Conservation (phyloP, 179 eudicot species). For the Gypsophila paniculata region DNA sequence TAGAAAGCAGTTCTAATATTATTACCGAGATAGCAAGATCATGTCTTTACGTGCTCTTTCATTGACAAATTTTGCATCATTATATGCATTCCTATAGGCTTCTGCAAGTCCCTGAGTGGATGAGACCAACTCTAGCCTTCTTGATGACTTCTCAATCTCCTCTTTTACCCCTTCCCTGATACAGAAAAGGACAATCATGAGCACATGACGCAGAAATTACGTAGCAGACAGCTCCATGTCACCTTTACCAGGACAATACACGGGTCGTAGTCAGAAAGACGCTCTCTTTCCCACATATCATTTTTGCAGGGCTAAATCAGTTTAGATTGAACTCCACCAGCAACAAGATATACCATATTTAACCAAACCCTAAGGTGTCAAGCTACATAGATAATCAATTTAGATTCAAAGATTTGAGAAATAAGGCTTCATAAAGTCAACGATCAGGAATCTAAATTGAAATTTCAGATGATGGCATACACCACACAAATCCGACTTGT, state of each 20-base stretch:
- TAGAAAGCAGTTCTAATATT: background rate
- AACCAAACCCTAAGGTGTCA: background rate
- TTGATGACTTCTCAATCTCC: conserved; percentile 35
- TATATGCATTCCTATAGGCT: conserved; percentile 64
- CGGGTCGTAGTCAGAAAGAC: background rate
- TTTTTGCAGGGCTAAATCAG: background rate
- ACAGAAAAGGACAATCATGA: conserved; percentile 8
- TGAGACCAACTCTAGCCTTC: conserved; percentile 31
- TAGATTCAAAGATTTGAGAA: background rate
- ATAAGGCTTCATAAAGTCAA: background rate
- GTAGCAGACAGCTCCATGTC: background rate
- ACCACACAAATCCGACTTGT: too few species aligned
- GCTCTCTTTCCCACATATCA: background rate
- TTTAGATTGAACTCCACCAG: background rate
- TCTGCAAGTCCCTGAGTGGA: conserved; percentile 54
- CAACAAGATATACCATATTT: background rate
- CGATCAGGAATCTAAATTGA: too few species aligned
- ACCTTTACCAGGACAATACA: background rate
- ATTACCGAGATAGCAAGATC: conserved; percentile 87
- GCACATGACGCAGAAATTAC: background rate
- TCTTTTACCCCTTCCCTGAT: conserved; percentile 36
- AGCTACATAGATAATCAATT: background rate
- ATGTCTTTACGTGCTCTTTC: conserved; percentile 90
- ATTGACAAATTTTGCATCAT: conserved; percentile 83
- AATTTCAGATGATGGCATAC: too few species aligned